Percentiles rank a stretch among this genome's conserved stretches.
Evolutionary conservation across 2,329 filamentous ascomycete species (phyloP).

Genomic region (Samsoniella hepiali): DNA sequence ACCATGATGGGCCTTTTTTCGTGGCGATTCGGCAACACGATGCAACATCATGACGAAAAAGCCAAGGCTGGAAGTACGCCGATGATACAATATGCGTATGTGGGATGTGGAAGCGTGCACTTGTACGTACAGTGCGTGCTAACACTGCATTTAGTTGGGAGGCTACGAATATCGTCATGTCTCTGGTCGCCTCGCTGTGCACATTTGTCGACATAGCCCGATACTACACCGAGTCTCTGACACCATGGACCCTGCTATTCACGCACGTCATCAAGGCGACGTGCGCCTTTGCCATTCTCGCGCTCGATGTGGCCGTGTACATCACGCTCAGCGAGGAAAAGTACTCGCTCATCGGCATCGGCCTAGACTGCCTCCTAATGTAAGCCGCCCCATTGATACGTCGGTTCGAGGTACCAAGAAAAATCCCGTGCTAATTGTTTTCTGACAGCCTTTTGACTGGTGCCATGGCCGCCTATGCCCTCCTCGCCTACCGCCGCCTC

Average conservation of each 20-base stretch:
- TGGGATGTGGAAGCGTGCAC: slow-evolving; percentile 21
- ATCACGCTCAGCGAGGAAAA: slow-evolving; percentile 41
- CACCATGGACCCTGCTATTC: slow-evolving; percentile 53
- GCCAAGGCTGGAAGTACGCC: slow-evolving; percentile 39
- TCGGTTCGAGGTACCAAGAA: background rate
- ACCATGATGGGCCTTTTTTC: slow-evolving; percentile 51
- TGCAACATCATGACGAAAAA: slow-evolving; percentile 41
- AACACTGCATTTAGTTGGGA: slow-evolving; percentile 45
- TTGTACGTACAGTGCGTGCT: slow-evolving; percentile 11
- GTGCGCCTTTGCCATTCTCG: slow-evolving; percentile 45
- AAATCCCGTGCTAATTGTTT: slow-evolving; percentile 6
- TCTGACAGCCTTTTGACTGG: slow-evolving; percentile 39
- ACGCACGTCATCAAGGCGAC: slow-evolving; percentile 49
- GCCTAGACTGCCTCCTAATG: slow-evolving; percentile 48
- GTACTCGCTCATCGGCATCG: slow-evolving; percentile 49
- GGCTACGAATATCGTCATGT: slow-evolving; percentile 48
- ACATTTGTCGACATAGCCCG: slow-evolving; percentile 47
- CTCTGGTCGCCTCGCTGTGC: slow-evolving; percentile 44
- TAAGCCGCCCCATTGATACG: slow-evolving; percentile 29
- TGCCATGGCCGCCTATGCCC: slow-evolving; percentile 44
- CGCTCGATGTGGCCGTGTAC: slow-evolving; percentile 52
- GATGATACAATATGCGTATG: slow-evolving; percentile 50
- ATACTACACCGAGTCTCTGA: slow-evolving; percentile 48
- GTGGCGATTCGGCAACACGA: slow-evolving; percentile 48
- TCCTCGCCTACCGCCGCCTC: slow-evolving; percentile 46